phyloP scores from a whole-genome alignment of 179 eudicot species.

The Spinacia oleracea region DNA sequence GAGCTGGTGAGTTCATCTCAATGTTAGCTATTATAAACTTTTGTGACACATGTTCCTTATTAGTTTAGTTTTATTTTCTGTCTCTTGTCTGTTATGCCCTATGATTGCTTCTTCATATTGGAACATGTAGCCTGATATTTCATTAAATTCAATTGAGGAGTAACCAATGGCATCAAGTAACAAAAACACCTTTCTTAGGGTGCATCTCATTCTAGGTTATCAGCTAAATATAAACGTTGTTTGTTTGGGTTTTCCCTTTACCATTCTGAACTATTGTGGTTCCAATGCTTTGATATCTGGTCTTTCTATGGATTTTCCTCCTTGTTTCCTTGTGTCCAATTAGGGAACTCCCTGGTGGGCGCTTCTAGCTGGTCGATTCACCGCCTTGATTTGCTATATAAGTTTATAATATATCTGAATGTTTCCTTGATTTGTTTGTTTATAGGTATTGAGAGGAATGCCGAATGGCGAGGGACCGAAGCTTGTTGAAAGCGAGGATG shows the following conservation, averaged over 20 bases:
- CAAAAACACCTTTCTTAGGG: neutral
- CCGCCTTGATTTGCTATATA: no score
- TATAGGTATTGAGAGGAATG: constrained; percentile 89
- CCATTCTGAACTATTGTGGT: no score
- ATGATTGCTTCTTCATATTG: neutral
- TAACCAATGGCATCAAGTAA: neutral
- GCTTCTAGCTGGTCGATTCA: no score
- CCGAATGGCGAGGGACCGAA: constrained; percentile 87
- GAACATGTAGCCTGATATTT: neutral
- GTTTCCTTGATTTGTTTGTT: neutral
- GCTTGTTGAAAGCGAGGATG: constrained; percentile 90
- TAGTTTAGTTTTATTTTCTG: neutral
- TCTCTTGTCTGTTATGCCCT: neutral
- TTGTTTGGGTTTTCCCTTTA: no score
- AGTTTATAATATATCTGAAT: neutral
- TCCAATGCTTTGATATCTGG: no score
- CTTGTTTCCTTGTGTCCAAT: neutral
- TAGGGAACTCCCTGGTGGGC: no score
- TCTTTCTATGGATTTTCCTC: no score
- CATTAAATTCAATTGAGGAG: neutral
- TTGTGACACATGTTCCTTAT: neutral
- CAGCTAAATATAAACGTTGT: neutral
- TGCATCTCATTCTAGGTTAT: neutral
- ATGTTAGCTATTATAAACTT: constrained; percentile 24
- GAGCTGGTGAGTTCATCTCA: constrained; percentile 68